phyloP scores from a whole-genome alignment of 768 basidiomycete genomes.

The Botryobasidium botryosum region DNA sequence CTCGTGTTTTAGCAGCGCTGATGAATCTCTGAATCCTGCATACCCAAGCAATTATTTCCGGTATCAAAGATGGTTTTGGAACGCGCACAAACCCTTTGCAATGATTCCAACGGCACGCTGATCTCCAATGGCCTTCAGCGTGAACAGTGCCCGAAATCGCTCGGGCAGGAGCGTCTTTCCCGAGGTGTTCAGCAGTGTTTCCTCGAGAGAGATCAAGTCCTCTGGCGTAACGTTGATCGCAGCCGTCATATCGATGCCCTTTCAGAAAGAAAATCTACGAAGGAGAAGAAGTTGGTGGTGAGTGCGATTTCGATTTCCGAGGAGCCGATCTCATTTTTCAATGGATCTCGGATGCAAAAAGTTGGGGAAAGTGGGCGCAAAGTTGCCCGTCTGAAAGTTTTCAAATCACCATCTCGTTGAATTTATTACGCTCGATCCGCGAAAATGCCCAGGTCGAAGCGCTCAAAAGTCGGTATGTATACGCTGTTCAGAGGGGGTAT shows the following conservation, averaged over 20 bases:
- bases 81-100: conserved; percentile 46
- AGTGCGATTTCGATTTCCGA: too few species aligned
- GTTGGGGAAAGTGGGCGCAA: too few species aligned
- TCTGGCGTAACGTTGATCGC: neutral
- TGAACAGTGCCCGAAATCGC: conserved; percentile 82
- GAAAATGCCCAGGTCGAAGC: conserved; percentile 76
- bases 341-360: too few species aligned
- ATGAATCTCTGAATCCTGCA: conserved; percentile 69
- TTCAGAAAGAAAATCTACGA: neutral
- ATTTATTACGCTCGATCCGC: too few species aligned
- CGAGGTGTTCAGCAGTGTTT: conserved; percentile 57
- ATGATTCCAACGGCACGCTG: conserved; percentile 66
- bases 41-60: conserved; percentile 5
- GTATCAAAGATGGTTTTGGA: neutral
- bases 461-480: conserved; percentile 66
- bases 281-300: conserved; percentile 3
- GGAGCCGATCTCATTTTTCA: too few species aligned
- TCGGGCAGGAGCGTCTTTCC: conserved; percentile 65
- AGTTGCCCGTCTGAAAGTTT: too few species aligned
- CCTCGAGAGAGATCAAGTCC: conserved; percentile 49
- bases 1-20: conserved; percentile 89
- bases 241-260: neutral
- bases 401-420: too few species aligned
- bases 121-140: conserved; percentile 65
- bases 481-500: too few species aligned